These are phyloP conservation scores for Elsinoe ampelina DNA, from an alignment of 2,329 filamentous ascomycete genomes.

Conservation along the genomic window DNA sequence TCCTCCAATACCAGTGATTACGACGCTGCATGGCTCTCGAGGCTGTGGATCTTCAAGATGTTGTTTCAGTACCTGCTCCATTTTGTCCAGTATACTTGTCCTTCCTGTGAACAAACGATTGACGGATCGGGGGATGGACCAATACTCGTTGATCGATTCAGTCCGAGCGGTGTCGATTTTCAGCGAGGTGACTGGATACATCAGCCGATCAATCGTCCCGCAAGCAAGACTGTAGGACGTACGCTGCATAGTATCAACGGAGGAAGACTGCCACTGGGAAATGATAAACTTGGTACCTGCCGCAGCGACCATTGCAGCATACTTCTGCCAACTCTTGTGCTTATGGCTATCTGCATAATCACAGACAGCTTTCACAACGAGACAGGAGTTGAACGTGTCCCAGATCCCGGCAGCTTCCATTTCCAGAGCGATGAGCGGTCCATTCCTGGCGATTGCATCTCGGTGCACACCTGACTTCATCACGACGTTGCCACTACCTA, in stretches of 20 bases:
- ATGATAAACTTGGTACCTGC: constrained; percentile 12
- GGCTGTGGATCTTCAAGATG: not conserved
- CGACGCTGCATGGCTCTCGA: constrained; percentile 14
- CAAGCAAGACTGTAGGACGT: no score
- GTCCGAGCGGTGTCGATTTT: no score
- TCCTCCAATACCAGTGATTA: constrained; percentile 25
- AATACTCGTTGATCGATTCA: not conserved
- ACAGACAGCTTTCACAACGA: constrained; percentile 17
- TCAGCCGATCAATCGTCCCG: no score
- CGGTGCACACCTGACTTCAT: constrained; percentile 16
- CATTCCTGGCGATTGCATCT: constrained; percentile 21
- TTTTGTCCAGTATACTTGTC: not conserved
- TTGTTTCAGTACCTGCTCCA: not conserved
- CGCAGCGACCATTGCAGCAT: constrained; percentile 16
- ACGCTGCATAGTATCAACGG: no score
- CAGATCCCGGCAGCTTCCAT: constrained; percentile 20
- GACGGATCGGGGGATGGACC: not conserved
- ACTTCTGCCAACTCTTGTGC: constrained; percentile 18
- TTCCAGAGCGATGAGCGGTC: constrained; percentile 17
- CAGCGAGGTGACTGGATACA: no score
- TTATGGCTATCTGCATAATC: constrained; percentile 21
- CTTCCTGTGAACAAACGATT: not conserved
- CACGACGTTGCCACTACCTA: constrained; percentile 16
- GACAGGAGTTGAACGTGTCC: not conserved
- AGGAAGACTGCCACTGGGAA: not conserved